Evolutionary conservation across 177 flowering plant species (phyloP), one percentile per base, ranked within the genome.

Genomic region (Vitis hybrid): DNA sequence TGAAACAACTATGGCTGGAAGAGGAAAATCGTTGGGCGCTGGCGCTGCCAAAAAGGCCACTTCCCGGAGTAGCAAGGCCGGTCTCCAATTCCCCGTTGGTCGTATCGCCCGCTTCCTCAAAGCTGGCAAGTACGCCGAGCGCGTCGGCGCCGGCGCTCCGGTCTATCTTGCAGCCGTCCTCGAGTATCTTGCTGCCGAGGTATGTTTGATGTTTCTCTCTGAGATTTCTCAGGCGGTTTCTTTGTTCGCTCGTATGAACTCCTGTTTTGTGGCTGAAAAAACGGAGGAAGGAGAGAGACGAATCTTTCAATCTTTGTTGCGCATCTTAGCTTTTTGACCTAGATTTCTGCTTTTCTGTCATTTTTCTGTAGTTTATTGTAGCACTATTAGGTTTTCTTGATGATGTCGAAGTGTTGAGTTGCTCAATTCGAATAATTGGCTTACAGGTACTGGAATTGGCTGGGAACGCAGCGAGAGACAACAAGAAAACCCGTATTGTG

Each of bases 131-230:
- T 84, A 82, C 52, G 87, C 87, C 1, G 85, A 84, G 65, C 81
- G 87, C 3, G 84, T 84, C 11, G 87, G 87, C n/a, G 87, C 85
- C 30, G 87, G 87, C 7, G 85, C 87, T 24, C 87, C 87, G 1
- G 87, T 84, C 14, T 84, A 84, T 51, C 82, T 84, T 32, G 85
- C 85, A 9, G 83, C 85, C 32, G 85, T 82, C 4, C 82, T 82
- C 24, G 82, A 82, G 48, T 82, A 83, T 51, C 85, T 82, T 21
- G 85, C 85, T n/a, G 87, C 87, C 3, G 87, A 81, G 84, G 87
- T 84, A 9, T 1, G n/a, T 52, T 18, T 49, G 4, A 32, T 7
- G 48, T 40, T 40, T 40, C 48, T 40, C 48, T 40, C 48, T 40
- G 48, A 6, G 5, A 40, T 40, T 40, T 40, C 30, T 27, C 30